A percentile compares a stretch with the other conserved stretches of the same genome.
Conservation (phyloP, 169 alveolate species). For the Plasmodium sp. region DNA sequence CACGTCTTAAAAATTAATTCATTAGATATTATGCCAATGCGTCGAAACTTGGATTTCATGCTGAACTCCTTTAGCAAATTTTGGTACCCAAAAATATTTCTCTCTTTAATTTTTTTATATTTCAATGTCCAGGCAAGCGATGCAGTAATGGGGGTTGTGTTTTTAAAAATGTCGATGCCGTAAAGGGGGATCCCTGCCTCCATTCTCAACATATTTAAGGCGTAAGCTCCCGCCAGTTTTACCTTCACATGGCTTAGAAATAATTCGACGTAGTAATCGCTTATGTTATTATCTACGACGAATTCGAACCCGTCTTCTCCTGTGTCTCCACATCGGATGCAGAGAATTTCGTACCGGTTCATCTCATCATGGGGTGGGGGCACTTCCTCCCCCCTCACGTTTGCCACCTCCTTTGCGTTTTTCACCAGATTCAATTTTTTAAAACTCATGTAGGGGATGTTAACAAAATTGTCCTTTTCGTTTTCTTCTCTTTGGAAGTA, state of each 20-base stretch:
- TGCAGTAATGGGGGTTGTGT: constrained; percentile 81
- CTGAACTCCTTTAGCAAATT: constrained; percentile 65
- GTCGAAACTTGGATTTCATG: constrained; percentile 39
- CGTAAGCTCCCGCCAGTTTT: constrained; percentile 78
- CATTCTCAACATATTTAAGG: constrained; percentile 81
- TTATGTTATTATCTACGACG: constrained; percentile 68
- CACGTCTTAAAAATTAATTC: constrained; percentile 71
- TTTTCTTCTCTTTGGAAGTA: constrained; percentile 10
- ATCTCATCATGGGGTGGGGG: neutral
- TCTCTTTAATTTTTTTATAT: constrained; percentile 75
- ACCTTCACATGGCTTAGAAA: constrained; percentile 71
- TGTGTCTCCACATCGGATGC: constrained; percentile 78
- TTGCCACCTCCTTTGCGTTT: neutral
- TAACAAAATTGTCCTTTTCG: neutral
- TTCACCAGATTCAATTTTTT: constrained; percentile 27
- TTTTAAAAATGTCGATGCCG: constrained; percentile 80
- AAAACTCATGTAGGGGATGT: constrained; percentile 73
- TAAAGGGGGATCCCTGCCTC: constrained; percentile 82
- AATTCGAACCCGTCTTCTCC: constrained; percentile 86
- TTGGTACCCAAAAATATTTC: constrained; percentile 78
- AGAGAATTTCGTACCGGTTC: constrained; percentile 46
- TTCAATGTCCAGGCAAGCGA: constrained; percentile 84
- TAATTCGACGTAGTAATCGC: constrained; percentile 36
- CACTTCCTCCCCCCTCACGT: neutral
- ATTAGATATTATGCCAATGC: constrained; percentile 59